Base-by-base conservation (phyloP, 495 filamentous ascomycete genomes). In the Staphylotrichum tortipilum region DNA sequence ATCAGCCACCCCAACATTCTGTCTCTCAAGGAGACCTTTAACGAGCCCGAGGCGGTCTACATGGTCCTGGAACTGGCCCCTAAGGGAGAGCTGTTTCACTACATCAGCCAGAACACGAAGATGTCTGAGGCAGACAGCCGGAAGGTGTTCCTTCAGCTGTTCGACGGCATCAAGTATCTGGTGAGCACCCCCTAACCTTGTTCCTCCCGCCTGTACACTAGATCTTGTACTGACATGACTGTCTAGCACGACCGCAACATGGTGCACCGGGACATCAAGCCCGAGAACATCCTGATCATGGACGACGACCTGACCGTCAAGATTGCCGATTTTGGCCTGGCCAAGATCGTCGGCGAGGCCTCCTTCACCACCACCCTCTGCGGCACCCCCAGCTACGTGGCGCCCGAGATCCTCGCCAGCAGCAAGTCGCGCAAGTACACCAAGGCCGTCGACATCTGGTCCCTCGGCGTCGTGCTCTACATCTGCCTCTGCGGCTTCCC, bases 401-500 rank as follows among this genome's bases (percentile, higher is more conserved):
- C 94, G 0, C 94, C 94, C 2, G 94, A 99, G 61, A 96, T 99
- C 46, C 70, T 99, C 10, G 81, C 88, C 56, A 83, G 85, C 48
- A 78, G 75, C 19, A 79, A 76, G 50, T 77, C 86, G 40, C 82
- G 94, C 40, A 84, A 84, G 61, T 99, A 99, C 66, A 94, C 88
- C 30, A 89, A 88, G 54, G 90, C 91, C 12, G 94, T 97, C 22
- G 94, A 99, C 66, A 76, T 97, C 44, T 99, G 94, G 94, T 94
- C 89, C 0, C 78, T 97, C 14, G 94, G 94, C 11, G 94, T 99
- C 9, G 94, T 97, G n/a, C 78, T 99, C 18, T 99, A 99, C 67
- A 97, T 99, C 56, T 97, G 90, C 62, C 80, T 99, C 12, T 99
- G 94, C 62, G 94, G 94, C 4, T 99, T 97, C 57, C 92, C 94